Base-by-base conservation (phyloP, 257 asterid species). In the Ballota nigra region DNA sequence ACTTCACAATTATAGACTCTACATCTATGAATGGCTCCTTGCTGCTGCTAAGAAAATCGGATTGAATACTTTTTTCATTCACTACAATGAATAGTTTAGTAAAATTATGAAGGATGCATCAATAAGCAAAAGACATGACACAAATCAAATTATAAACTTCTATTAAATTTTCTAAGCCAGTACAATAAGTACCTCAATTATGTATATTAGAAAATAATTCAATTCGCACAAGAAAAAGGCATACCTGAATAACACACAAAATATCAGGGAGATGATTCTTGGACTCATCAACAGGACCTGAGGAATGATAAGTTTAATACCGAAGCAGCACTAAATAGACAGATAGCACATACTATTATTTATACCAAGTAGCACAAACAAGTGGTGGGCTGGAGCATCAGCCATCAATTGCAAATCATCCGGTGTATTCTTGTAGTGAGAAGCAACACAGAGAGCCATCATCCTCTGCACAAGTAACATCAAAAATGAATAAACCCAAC, bases 351-450 rank as follows among this genome's bases (percentile, higher is more conserved):
- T 72, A 28, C 69, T 51, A 57, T 53, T 69, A 69, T 29, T 18
- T 18, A 60, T 88, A 92, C 98, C 99, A 80, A 91, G 95, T 72
- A 94, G 83, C 80, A 91, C 99, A 88, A 94, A 94, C 87, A 94
- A 86, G 82, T 89, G 98, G 86, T 94, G 98, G 26, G 98, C 98
- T 2, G 99, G 99, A 81, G 98, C 98, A 89, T 94, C 99, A 49
- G 99, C 98, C 92, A 94, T 89, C 81, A 94, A 75, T 78, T 89
- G 99, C 77, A 94, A 74, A 85, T 91, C 98, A 81, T 92, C 88
- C 55, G 99, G 99, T 71, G 97, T 86, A 75, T 91, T 91, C 80
- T 91, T 94, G 85, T 89, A 94, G 84, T 94, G 99, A 75, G 99
- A 94, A 55, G 98, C 97, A 84, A 94, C 97, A 81, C 84, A 89